Evolutionary conservation across 2,329 filamentous ascomycete genomes (phyloP), one percentile per base, ranked within the genome.

Genomic region (Talaromyces sp.): DNA sequence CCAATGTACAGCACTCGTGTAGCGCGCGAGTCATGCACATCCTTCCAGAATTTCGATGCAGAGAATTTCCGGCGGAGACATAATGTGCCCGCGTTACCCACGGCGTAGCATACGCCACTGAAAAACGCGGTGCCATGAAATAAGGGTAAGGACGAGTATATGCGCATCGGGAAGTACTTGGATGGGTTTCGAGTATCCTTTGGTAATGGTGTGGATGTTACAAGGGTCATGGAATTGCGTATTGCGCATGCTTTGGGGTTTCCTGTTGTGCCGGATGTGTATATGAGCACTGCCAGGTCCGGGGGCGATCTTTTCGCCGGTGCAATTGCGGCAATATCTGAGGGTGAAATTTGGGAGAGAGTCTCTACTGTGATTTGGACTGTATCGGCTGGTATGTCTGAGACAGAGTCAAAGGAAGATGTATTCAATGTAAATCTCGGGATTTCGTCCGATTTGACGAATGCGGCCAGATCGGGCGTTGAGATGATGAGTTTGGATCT

Each of bases 51-150:
- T 3, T 76, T 70, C 0, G 78, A 80, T 8, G 79, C 75, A 15
- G 80, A 82, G 70, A 83, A 83, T 62, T 80, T 82, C 15, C 80
- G 76, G 27, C 77, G 73, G 3, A 82, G 69, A 61, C 80, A 82
- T 39, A 83, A 69, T 0, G 81, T 82, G 4, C 76, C 76, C 6
- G 71, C 71, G 11, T 73, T 79, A 3, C 80, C 79, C 4, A 82
- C 67, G 1, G 73, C 73, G 63, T 80, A 79, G 47, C 75, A 78
- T 6, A 83, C 17, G 1, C 79, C 81, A 0, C 76, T 79, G 62
- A 83, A 82, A 65, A 81, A 77, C 6, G 78, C 81, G 0, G 82
- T 83, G 57, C 80, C 81, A 69, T 84, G 82, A 72, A 83, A 84
- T 17, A 83, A 73, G 0, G 82, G 82, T 9, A 84, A 74, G 8